Conservation (phyloP, 2,329 filamentous ascomycete species). For the Penicillium brasilianum region DNA sequence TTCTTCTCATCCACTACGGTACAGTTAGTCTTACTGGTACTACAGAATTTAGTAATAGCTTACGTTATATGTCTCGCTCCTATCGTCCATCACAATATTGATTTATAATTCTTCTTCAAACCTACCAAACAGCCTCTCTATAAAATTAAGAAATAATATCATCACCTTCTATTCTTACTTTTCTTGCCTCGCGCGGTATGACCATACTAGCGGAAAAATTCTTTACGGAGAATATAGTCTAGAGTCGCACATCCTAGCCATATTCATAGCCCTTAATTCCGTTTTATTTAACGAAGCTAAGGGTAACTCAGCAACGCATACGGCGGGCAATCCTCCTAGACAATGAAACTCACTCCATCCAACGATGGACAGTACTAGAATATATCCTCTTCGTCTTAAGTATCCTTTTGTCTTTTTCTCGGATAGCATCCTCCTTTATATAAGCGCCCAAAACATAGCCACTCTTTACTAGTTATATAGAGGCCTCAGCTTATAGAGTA, state of each 20-base stretch:
- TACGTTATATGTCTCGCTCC: constrained; percentile 20
- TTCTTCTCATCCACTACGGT: constrained; percentile 22
- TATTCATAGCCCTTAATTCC: constrained; percentile 13
- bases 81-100: constrained; percentile 20
- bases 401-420: constrained; percentile 23
- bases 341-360: constrained; percentile 18
- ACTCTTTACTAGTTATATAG: constrained; percentile 14
- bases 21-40: constrained; percentile 10
- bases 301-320: background rate
- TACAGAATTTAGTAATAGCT: constrained; percentile 6
- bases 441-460: constrained; percentile 24
- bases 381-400: constrained; percentile 24
- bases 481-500: constrained; percentile 18
- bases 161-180: constrained; percentile 23
- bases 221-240: constrained; percentile 22
- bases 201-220: constrained; percentile 23
- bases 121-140: constrained; percentile 22
- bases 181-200: constrained; percentile 13
- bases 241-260: constrained; percentile 12
- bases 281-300: constrained; percentile 7
- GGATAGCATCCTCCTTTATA: constrained; percentile 16
- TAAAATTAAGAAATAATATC: constrained; percentile 13
- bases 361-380: constrained; percentile 5
- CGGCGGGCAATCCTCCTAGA: background rate
- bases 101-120: constrained; percentile 21